Conservation (phyloP, 192 early-diverging fungal species). For the Gonapodya sp. region DNA sequence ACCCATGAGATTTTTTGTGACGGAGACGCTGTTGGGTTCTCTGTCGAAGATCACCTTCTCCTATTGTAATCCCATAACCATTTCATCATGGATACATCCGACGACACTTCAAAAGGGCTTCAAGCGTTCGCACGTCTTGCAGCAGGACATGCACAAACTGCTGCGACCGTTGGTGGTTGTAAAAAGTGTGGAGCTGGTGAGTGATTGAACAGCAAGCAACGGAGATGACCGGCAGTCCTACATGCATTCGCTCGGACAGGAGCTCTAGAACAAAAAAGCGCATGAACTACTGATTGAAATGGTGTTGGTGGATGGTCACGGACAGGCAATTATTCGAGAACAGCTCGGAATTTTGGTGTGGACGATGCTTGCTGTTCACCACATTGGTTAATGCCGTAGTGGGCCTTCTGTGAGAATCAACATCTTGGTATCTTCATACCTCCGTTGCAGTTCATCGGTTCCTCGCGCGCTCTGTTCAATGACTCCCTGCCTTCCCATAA, state of each 20-base stretch:
- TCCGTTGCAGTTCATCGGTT: no score
- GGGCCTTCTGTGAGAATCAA: background rate
- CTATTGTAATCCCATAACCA: no score
- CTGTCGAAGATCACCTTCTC: no score
- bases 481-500: no score
- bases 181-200: background rate
- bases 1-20: no score
- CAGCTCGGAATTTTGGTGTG: no score
- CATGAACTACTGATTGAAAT: background rate
- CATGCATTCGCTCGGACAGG: background rate
- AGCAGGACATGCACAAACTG: background rate
- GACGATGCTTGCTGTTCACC: no score
- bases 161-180: background rate
- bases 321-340: background rate
- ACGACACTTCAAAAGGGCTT: background rate
- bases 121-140: background rate
- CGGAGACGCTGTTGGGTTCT: no score
- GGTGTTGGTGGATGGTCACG: background rate
- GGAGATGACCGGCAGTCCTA: background rate
- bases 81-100: background rate
- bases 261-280: background rate
- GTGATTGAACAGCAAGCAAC: background rate
- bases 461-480: no score
- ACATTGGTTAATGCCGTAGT: no score
- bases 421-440: no score